phyloP scores from a whole-genome alignment of 1,284 basidiomycete species.

The Papiliotrema terrestris region DNA sequence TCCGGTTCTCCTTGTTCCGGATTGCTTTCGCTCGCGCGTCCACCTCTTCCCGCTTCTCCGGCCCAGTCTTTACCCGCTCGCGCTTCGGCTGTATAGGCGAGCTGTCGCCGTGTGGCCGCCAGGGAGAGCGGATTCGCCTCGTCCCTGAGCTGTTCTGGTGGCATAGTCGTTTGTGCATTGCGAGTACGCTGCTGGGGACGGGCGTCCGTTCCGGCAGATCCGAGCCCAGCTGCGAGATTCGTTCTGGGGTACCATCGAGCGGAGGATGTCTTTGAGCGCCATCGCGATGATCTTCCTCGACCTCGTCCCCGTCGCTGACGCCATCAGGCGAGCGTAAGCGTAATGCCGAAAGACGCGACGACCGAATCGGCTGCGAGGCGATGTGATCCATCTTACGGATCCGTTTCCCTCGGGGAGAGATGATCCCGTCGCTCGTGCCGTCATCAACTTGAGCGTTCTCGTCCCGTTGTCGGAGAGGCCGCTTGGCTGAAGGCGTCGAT shows the following conservation, averaged over 20 bases:
- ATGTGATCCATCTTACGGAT: no score
- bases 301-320: no score
- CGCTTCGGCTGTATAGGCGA: background rate
- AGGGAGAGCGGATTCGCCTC: constrained; percentile 5
- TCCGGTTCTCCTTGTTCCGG: background rate
- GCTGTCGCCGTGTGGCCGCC: background rate
- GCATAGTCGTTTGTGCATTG: constrained; percentile 21
- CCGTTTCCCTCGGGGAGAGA: background rate
- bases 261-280: background rate
- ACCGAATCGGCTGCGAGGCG: background rate
- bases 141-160: constrained; percentile 13
- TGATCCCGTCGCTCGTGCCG: background rate
- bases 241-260: no score
- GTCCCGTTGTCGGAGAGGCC: no score
- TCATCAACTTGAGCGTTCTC: no score
- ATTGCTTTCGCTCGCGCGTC: background rate
- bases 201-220: constrained; percentile 17
- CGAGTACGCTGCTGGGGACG: constrained; percentile 23
- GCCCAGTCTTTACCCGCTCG: no score
- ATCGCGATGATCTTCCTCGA: background rate
- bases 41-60: no score
- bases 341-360: background rate
- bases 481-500: no score
- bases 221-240: no score
- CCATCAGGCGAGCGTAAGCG: background rate